Base-by-base conservation (phyloP, 106 monocot genomes). In the Apostasia shenzhenica region DNA sequence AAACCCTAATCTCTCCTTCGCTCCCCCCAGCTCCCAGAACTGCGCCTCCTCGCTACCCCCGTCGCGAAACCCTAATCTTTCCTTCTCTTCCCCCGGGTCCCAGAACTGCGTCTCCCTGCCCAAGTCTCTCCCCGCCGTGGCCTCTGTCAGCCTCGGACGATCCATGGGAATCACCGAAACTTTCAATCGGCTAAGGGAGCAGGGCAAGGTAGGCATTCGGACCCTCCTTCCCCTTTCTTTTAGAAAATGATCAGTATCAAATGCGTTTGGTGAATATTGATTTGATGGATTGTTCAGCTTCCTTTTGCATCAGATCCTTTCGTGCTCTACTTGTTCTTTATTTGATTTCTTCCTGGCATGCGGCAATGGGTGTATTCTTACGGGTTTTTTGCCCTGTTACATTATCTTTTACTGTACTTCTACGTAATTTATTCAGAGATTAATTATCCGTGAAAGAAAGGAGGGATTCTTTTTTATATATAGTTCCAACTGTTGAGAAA, bases 91-190 rank as follows among this genome's bases (percentile, higher is more conserved):
- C 60, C 48, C 60, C 38, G 57, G 4, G 26, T 64, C 26, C 41
- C 26, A 40, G 5, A 57, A 42, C 1, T 38, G 67, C 46, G 14
- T 68, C 10, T 38, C 68, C 48, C 8, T 8, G 14, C 38, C 9
- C 41, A 81, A 43, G 2, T 69, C 73, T 59, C 49, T 75, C 47
- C 13, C 57, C 11, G 56, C 78, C 4, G 53, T 66, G 78, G 71
- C 78, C 45, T 75, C 74, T 43, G 58, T 75, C 14, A 47, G 55
- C 48, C 54, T 44, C 47, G 37, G 39, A 14, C 63, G 37, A 47
- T n/a, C 71, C 9, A 57, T 66, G 13, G 44, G 71, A 38, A 78
- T 78, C 59, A 72, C 78, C 41, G 58, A 67, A 14, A 78, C 78
- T 10, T 72, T 78, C 45, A 40, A 42, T 57, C 64, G 57, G 13